Percentiles rank a stretch among this genome's conserved stretches.
Conservation (phyloP, 495 filamentous ascomycete genomes). For the Penicillium herquei region DNA sequence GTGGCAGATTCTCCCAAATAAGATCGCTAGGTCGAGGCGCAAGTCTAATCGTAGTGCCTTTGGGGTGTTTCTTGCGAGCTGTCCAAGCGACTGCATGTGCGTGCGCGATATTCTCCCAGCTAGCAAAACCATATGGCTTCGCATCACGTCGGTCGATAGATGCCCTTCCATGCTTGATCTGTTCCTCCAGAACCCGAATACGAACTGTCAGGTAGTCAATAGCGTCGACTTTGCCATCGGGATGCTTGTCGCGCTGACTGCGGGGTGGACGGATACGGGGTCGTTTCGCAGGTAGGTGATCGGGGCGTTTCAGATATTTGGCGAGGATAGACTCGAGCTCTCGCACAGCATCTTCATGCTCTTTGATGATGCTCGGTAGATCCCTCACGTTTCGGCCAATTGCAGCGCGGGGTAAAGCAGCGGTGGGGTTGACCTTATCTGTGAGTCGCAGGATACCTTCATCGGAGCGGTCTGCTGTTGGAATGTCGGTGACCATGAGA, state of each 20-base stretch:
- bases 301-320: slow-evolving; percentile 85
- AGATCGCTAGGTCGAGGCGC: slow-evolving; percentile 88
- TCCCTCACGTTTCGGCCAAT: slow-evolving; percentile 91
- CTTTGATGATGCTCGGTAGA: slow-evolving; percentile 76
- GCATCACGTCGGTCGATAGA: slow-evolving; percentile 82
- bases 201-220: slow-evolving; percentile 90
- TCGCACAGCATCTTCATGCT: slow-evolving; percentile 78
- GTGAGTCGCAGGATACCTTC: slow-evolving; percentile 82
- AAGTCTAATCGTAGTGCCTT: slow-evolving; percentile 73
- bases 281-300: slow-evolving; percentile 73
- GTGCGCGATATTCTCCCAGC: slow-evolving; percentile 81
- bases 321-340: slow-evolving; percentile 79
- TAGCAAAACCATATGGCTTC: slow-evolving; percentile 91
- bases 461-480: slow-evolving; percentile 67
- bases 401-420: slow-evolving; percentile 71
- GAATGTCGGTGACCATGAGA: slow-evolving; percentile 89
- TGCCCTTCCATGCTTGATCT: slow-evolving; percentile 78
- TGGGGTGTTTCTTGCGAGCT: slow-evolving; percentile 73
- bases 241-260: slow-evolving; percentile 52
- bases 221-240: slow-evolving; percentile 69
- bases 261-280: slow-evolving; percentile 78
- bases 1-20: slow-evolving; percentile 90
- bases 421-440: slow-evolving; percentile 70
- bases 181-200: slow-evolving; percentile 75
- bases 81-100: slow-evolving; percentile 86